A percentile compares a stretch with the other conserved stretches of the same genome.
Conservation (phyloP, 2,329 filamentous ascomycete species). For the Aspergillus hortae region DNA sequence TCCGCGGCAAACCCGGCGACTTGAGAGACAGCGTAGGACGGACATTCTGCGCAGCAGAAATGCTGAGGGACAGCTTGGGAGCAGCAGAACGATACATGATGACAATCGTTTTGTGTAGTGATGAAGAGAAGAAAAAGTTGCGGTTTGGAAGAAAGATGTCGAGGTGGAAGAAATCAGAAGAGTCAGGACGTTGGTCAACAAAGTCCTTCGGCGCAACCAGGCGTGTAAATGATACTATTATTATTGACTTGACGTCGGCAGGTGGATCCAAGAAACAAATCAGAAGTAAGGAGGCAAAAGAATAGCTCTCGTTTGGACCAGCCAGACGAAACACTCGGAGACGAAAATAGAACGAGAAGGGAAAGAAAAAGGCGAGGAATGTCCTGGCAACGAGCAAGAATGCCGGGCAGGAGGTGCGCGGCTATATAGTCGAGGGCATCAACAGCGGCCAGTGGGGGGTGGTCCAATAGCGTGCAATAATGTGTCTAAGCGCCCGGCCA, state of each 20-base stretch:
- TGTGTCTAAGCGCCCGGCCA: conserved; percentile 15
- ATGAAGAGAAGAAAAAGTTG: not conserved
- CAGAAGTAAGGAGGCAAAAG: conserved; percentile 12
- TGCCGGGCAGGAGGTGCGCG: conserved; percentile 21
- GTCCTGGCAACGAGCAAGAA: conserved; percentile 22
- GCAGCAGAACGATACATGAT: conserved; percentile 27
- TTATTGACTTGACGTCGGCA: conserved; percentile 17
- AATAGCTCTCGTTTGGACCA: conserved; percentile 38
- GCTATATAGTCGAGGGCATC: conserved; percentile 28
- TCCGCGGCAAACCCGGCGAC: conserved; percentile 41
- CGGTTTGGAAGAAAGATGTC: conserved; percentile 9
- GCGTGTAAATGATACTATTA: conserved; percentile 24
- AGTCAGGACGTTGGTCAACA: conserved; percentile 34
- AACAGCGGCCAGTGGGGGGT: conserved; percentile 1
- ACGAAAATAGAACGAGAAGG: conserved; percentile 32
- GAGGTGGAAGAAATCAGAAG: conserved; percentile 10
- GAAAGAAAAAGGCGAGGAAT: conserved; percentile 31
- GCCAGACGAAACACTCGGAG: conserved; percentile 35
- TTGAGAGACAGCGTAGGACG: conserved; percentile 41
- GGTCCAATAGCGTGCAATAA: conserved; percentile 11
- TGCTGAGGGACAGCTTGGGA: conserved; percentile 47
- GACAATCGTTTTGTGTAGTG: not conserved
- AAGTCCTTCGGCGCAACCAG: conserved; percentile 21
- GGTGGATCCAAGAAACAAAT: conserved; percentile 17
- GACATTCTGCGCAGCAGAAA: conserved; percentile 36